Evolutionary conservation across 2,329 filamentous ascomycete species (phyloP), one percentile per base, ranked within the genome.

Genomic region (Fusarium succisae): DNA sequence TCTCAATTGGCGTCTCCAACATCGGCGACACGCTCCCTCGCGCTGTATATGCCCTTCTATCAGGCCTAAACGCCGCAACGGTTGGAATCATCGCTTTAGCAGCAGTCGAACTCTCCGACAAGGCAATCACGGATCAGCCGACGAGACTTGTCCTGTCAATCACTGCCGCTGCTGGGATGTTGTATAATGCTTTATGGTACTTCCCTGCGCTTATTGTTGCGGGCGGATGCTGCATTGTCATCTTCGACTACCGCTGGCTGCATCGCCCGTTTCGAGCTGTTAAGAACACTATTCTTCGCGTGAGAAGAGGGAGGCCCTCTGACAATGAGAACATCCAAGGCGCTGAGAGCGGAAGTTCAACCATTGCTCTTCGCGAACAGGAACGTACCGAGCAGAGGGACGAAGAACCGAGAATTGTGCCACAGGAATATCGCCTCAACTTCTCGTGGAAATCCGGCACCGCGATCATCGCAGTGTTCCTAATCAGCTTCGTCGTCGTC

Each of bases 181-280:
- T 92, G 55, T 94, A 94, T 75, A 93, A 90, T 56, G 89, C 91
- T 0, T 81, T 94, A 1, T 95, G 93, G 93, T 95, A 93, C 73
- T 94, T 94, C 51, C 93, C 93, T 0, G 76, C 89, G 0, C 78
- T 94, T 0, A 66, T 70, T 1, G 26, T 61, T n/a, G 38, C 18
- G 1, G 12, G 38, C 1, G 68, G 68, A 9, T 55, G 38, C 0
- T 43, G 48, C 1, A 56, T 22, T 5, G 2, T 71, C 0, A 0
- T 71, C 0, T 56, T 18, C 0, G 68, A 70, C 5, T 67, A 26
- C 3, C 69, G 51, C 1, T 87, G 87, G 82, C 75, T 88, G 12
- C 85, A 87, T n/a, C 78, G 82, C 1, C 77, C 75, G 1, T 57
- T 59, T 0, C 26, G 30, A 8, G 47, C 32, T 7, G 22, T 66